phyloP scores from a whole-genome alignment of 2,329 filamentous ascomycete genomes.

The Claviceps pazoutovae region DNA sequence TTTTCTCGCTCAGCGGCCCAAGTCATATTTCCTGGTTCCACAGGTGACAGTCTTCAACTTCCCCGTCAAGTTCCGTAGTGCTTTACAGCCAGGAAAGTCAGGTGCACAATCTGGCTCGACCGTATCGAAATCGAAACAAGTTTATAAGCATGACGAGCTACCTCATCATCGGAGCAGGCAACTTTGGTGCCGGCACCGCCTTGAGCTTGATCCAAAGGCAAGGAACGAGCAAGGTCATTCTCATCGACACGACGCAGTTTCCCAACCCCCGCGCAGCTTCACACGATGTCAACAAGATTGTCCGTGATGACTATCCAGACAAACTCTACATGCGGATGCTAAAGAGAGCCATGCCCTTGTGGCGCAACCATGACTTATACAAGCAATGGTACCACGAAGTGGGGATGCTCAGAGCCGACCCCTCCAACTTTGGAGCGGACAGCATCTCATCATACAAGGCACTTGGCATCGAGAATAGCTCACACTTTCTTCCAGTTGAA shows the following conservation, averaged over 20 bases:
- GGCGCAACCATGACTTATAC: conserved; percentile 34
- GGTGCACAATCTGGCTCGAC: background rate
- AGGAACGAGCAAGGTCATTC: conserved; percentile 15
- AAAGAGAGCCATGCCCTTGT: conserved; percentile 25
- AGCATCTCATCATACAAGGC: conserved; percentile 26
- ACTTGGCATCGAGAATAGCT: conserved; percentile 25
- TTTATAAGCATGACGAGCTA: conserved; percentile 7
- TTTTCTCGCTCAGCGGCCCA: background rate
- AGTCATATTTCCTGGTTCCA: background rate
- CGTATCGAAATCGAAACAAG: background rate
- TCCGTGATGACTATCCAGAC: conserved; percentile 28
- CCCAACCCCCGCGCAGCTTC: conserved; percentile 28
- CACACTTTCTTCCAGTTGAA: conserved; percentile 28
- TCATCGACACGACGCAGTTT: conserved; percentile 22
- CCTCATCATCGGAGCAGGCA: conserved; percentile 29
- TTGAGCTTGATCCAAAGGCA: conserved; percentile 19
- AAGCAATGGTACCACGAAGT: conserved; percentile 40
- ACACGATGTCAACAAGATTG: conserved; percentile 33
- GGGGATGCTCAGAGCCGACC: conserved; percentile 34
- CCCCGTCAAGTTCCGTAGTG: background rate
- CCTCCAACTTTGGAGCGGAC: conserved; percentile 27
- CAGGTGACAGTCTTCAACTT: background rate
- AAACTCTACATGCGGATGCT: conserved; percentile 26
- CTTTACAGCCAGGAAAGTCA: background rate
- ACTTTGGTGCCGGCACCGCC: conserved; percentile 30